Percentiles rank a stretch among this genome's conserved stretches.
Conservation (phyloP, 1,284 basidiomycete genomes). For the Peniophora sp. region DNA sequence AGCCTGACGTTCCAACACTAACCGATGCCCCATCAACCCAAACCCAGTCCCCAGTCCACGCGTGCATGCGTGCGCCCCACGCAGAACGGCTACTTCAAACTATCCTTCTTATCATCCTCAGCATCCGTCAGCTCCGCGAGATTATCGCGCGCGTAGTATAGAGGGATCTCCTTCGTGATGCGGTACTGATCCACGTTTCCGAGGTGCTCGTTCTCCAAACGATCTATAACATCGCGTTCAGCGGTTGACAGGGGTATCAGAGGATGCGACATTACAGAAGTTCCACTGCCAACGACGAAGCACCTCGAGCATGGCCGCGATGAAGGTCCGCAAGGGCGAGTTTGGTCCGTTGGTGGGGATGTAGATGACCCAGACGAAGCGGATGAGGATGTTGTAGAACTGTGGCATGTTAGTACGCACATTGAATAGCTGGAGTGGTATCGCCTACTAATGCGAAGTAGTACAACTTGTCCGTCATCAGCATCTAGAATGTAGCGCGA, state of each 20-base stretch:
- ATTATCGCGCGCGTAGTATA: constrained; percentile 61
- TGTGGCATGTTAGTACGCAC: constrained; percentile 17
- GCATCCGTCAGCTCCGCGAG: constrained; percentile 23
- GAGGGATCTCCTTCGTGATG: constrained; percentile 69
- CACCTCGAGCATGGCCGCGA: constrained; percentile 71
- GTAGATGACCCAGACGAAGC: constrained; percentile 82
- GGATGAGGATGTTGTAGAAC: constrained; percentile 66
- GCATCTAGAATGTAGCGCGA: constrained; percentile 1
- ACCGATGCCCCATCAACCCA: too few relatives aligned
- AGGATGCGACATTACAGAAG: constrained; percentile 48
- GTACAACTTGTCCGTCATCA: constrained; percentile 41
- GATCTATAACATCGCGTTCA: constrained; percentile 36
- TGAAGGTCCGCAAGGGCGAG: constrained; percentile 55
- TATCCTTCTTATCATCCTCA: constrained; percentile 29
- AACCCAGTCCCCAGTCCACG: too few relatives aligned
- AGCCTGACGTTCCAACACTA: too few relatives aligned
- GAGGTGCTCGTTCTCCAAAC: constrained; percentile 82
- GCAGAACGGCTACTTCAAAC: too few relatives aligned
- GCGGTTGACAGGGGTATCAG: too few relatives aligned
- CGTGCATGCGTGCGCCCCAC: too few relatives aligned
- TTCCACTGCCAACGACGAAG: constrained; percentile 87
- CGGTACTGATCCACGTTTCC: constrained; percentile 83
- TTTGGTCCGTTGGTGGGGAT: constrained; percentile 48
- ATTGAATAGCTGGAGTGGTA: neutral
- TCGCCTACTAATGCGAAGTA: constrained; percentile 62